phyloP scores from a whole-genome alignment of 2,329 filamentous ascomycete species.

The Paecilomyces variotii region DNA sequence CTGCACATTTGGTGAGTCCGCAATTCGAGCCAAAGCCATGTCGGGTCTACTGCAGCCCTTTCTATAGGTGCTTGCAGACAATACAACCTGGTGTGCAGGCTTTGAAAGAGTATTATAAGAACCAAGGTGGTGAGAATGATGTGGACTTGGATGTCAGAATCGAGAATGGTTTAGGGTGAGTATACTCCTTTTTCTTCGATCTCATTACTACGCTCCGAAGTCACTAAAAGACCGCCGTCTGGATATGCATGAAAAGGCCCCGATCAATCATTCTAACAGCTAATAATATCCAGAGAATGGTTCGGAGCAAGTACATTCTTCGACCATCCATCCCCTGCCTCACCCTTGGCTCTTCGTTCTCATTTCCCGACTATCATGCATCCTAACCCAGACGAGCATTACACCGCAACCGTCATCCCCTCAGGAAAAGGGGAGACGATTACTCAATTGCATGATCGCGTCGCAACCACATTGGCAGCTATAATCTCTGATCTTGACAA shows the following conservation, averaged over 20 bases:
- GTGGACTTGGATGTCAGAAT: slow-evolving; percentile 37
- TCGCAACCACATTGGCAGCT: slow-evolving; percentile 59
- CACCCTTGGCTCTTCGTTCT: slow-evolving; percentile 51
- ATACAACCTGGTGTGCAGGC: slow-evolving; percentile 55
- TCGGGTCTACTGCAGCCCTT: slow-evolving; percentile 71
- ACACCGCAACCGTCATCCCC: slow-evolving; percentile 61
- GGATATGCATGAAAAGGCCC: background rate
- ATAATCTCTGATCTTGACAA: slow-evolving; percentile 66
- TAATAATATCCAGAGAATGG: slow-evolving; percentile 60
- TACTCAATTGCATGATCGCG: slow-evolving; percentile 67
- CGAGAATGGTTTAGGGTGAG: slow-evolving; percentile 47
- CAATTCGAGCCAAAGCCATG: slow-evolving; percentile 33
- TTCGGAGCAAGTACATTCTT: slow-evolving; percentile 75
- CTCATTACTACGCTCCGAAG: background rate
- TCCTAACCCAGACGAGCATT: slow-evolving; percentile 39
- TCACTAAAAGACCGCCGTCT: background rate
- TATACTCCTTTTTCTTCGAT: background rate
- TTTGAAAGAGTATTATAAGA: slow-evolving; percentile 22
- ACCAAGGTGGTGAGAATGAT: slow-evolving; percentile 29
- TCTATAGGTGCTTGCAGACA: slow-evolving; percentile 82
- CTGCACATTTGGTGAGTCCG: slow-evolving; percentile 25
- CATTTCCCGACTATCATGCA: slow-evolving; percentile 54
- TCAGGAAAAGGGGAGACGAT: slow-evolving; percentile 70
- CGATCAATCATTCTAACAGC: background rate
- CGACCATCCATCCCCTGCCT: slow-evolving; percentile 71